A percentile compares a stretch with the other conserved stretches of the same genome.
phyloP scores from a whole-genome alignment of 768 basidiomycete genomes.

The Tulasnella sp. region DNA sequence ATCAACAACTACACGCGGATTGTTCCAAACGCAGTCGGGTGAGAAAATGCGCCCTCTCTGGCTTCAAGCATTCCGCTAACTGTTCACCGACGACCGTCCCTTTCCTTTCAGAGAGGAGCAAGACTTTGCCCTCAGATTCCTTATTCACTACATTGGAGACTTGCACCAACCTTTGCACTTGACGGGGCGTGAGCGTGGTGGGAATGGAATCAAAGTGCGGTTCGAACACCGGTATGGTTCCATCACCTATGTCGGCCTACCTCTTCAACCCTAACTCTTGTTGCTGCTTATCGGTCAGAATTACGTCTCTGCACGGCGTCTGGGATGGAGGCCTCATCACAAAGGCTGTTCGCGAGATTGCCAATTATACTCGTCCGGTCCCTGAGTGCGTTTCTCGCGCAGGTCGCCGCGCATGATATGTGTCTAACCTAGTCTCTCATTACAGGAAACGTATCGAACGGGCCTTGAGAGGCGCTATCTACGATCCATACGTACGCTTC shows the following conservation, averaged over 20 bases:
- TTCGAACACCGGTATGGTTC: conserved; percentile 62
- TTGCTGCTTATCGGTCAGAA: background rate
- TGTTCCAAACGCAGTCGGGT: conserved; percentile 21
- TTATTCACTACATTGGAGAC: conserved; percentile 92
- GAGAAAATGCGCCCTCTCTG: background rate
- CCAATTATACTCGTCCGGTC: conserved; percentile 80
- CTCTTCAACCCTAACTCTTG: background rate
- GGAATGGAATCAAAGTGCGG: conserved; percentile 71
- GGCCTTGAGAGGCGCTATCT: conserved; percentile 75
- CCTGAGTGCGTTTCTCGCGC: conserved; percentile 51
- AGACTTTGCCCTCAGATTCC: conserved; percentile 86
- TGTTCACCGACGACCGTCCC: background rate
- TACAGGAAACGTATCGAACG: conserved; percentile 59
- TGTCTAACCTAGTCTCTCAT: background rate
- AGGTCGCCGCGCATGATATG: background rate
- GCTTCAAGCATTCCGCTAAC: background rate
- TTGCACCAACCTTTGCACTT: conserved; percentile 94
- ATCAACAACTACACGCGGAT: conserved; percentile 32
- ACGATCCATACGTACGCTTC: conserved; percentile 84
- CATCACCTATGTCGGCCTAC: background rate
- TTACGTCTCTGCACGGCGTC: conserved; percentile 66
- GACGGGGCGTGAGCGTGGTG: conserved; percentile 83
- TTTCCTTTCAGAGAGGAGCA: conserved; percentile 48
- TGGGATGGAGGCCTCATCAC: conserved; percentile 88
- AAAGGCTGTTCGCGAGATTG: conserved; percentile 73